A percentile compares a stretch with the other conserved stretches of the same genome.
Evolutionary conservation across 2,329 filamentous ascomycete genomes (phyloP).

Genomic region (Lachnellula willkommii): DNA sequence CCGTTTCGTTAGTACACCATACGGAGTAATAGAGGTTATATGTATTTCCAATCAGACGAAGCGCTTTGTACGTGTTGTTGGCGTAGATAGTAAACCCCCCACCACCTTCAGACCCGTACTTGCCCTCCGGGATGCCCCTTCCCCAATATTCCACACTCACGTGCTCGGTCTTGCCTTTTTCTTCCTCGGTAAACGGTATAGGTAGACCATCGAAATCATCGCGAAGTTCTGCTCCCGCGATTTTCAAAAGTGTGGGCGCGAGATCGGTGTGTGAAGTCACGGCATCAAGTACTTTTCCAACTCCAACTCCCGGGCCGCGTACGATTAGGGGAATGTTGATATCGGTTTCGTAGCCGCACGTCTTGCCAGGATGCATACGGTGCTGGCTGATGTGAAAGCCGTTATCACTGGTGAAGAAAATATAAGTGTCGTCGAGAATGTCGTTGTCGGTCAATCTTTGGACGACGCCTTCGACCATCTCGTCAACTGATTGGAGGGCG

Average conservation of each 20-base stretch:
- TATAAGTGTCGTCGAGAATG: slow-evolving; percentile 42
- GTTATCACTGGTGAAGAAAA: slow-evolving; percentile 54
- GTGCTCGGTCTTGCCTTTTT: slow-evolving; percentile 35
- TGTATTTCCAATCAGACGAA: slow-evolving; percentile 37
- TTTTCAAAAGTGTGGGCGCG: slow-evolving; percentile 43
- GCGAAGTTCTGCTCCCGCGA: slow-evolving; percentile 24
- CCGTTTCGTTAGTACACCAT: slow-evolving; percentile 62
- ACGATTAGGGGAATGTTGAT: slow-evolving; percentile 49
- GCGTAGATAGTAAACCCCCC: not conserved
- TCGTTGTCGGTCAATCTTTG: slow-evolving; percentile 35
- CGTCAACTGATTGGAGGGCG: slow-evolving; percentile 48
- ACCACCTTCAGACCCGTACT: slow-evolving; percentile 1
- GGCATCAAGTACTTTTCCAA: slow-evolving; percentile 32
- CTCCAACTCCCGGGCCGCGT: slow-evolving; percentile 49
- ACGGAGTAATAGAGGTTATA: slow-evolving; percentile 61
- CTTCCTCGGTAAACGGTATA: slow-evolving; percentile 33
- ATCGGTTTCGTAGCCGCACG: slow-evolving; percentile 45
- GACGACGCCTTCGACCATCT: slow-evolving; percentile 45
- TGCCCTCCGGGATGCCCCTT: slow-evolving; percentile 19
- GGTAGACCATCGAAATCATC: slow-evolving; percentile 42
- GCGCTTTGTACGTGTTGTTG: slow-evolving; percentile 46
- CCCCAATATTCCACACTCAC: slow-evolving; percentile 44
- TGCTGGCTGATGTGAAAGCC: slow-evolving; percentile 48
- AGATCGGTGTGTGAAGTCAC: slow-evolving; percentile 51
- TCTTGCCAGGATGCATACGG: slow-evolving; percentile 44